phyloP scores from a whole-genome alignment of 352 stramenopile genomes.

The Globisporangium megalacanthum region DNA sequence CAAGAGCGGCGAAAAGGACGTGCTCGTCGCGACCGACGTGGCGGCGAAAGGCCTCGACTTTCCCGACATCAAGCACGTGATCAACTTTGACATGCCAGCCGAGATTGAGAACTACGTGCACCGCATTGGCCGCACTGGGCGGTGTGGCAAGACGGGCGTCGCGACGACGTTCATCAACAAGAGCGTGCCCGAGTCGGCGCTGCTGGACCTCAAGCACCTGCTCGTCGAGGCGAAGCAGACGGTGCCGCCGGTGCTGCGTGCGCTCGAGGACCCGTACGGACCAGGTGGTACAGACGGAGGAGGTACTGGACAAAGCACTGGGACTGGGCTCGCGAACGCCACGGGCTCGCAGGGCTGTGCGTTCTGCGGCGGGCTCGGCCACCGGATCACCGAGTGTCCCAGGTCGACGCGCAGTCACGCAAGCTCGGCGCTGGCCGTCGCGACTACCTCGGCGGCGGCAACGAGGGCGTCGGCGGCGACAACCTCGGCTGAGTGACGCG shows the following conservation, averaged over 20 bases:
- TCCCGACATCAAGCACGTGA: conserved; percentile 98
- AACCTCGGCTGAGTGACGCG: conserved; percentile 71
- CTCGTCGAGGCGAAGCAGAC: conserved; percentile 98
- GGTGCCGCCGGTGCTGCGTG: conserved; percentile 95
- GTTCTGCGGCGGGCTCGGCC: conserved; percentile 97
- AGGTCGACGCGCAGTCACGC: conserved; percentile 97
- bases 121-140: conserved; percentile 97
- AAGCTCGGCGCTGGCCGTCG: conserved; percentile 91
- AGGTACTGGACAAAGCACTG: no score
- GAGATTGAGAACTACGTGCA: conserved; percentile 99
- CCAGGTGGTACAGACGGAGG: no score
- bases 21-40: conserved; percentile 98
- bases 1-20: conserved; percentile 93
- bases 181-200: conserved; percentile 89
- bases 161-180: conserved; percentile 99
- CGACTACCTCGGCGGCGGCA: conserved; percentile 92
- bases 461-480: conserved; percentile 93
- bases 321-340: conserved; percentile 48
- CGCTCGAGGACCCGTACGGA: conserved; percentile 97
- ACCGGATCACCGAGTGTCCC: conserved; percentile 98
- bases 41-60: conserved; percentile 99
- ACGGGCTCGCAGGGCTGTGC: conserved; percentile 93
- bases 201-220: conserved; percentile 98
- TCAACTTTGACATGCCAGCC: conserved; percentile 99
- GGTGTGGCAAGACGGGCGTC: conserved; percentile 96